These are phyloP conservation scores for Oryza punctata DNA, from an alignment of 176 grass and related monocot genomes.

Conservation along the genomic window DNA sequence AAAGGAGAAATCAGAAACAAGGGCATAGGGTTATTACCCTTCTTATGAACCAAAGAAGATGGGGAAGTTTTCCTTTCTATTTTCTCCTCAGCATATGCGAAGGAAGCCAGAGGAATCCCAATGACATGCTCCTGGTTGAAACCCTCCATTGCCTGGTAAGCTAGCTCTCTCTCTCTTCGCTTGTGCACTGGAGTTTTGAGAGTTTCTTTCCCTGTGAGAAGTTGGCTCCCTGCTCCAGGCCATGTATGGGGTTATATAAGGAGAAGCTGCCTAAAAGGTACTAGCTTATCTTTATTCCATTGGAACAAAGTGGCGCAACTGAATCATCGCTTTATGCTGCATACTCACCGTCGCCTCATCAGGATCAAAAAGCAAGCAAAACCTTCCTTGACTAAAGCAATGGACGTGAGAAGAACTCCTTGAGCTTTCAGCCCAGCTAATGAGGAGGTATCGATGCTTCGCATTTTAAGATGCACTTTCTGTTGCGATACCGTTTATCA, in stretches of 20 bases:
- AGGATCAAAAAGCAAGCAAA: constrained; percentile 42
- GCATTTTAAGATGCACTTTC: constrained; percentile 39
- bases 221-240: constrained; percentile 30
- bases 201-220: constrained; percentile 39
- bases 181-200: not conserved
- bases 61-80: constrained; percentile 20
- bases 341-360: constrained; percentile 57
- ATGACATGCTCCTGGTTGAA: constrained; percentile 52
- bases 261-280: constrained; percentile 21
- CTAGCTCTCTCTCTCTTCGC: constrained; percentile 12
- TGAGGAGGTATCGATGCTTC: constrained; percentile 29
- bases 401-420: constrained; percentile 32
- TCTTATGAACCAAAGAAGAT: constrained; percentile 41
- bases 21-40: constrained; percentile 45
- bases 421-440: constrained; percentile 36
- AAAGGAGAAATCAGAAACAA: not conserved
- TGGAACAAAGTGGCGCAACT: constrained; percentile 46
- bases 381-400: constrained; percentile 40
- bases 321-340: constrained; percentile 52
- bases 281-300: constrained; percentile 47
- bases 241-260: constrained; percentile 49
- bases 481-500: constrained; percentile 21
- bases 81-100: constrained; percentile 43
- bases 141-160: constrained; percentile 39
- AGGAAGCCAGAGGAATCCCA: constrained; percentile 57